Evolutionary conservation across 352 stramenopile genomes (phyloP).

Genomic region (Globisporangium irregulare): DNA sequence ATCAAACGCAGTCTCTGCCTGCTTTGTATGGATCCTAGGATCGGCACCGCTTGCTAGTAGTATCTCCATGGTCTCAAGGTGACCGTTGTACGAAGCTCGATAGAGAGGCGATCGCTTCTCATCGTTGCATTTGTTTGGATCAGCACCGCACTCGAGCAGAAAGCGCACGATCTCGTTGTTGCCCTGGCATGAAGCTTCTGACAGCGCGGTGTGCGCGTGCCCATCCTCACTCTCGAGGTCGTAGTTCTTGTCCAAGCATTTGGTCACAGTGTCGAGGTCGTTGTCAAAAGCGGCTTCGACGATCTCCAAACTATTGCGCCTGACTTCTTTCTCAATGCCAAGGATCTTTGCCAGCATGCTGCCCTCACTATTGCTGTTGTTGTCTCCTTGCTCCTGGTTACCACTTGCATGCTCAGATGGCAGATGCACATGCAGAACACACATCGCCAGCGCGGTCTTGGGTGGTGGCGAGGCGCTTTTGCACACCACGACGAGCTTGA

Average conservation of each 20-base stretch:
- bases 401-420: conserved; percentile 9
- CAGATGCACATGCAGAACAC: conserved; percentile 49
- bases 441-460: conserved; percentile 63
- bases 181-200: conserved; percentile 84
- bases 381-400: conserved; percentile 12
- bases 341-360: conserved; percentile 40
- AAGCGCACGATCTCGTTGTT: conserved; percentile 63
- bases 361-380: conserved; percentile 12
- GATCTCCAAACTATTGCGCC: conserved; percentile 74
- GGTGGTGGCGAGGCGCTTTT: conserved; percentile 35
- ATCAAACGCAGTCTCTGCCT: conserved; percentile 83
- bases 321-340: conserved; percentile 54
- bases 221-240: conserved; percentile 85
- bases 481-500: conserved; percentile 83
- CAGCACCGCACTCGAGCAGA: conserved; percentile 70
- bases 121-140: conserved; percentile 88
- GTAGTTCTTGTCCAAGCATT: conserved; percentile 83
- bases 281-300: conserved; percentile 90
- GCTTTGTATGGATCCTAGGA: conserved; percentile 59
- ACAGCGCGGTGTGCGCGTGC: conserved; percentile 83
- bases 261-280: conserved; percentile 67
- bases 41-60: conserved; percentile 76
- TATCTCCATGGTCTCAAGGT: conserved; percentile 58
- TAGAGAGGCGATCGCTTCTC: conserved; percentile 80
- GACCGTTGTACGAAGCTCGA: conserved; percentile 84